A percentile compares a stretch with the other conserved stretches of the same genome.
phyloP scores from a whole-genome alignment of 139 green algal genomes.

The Tetratostichococcus sp. region DNA sequence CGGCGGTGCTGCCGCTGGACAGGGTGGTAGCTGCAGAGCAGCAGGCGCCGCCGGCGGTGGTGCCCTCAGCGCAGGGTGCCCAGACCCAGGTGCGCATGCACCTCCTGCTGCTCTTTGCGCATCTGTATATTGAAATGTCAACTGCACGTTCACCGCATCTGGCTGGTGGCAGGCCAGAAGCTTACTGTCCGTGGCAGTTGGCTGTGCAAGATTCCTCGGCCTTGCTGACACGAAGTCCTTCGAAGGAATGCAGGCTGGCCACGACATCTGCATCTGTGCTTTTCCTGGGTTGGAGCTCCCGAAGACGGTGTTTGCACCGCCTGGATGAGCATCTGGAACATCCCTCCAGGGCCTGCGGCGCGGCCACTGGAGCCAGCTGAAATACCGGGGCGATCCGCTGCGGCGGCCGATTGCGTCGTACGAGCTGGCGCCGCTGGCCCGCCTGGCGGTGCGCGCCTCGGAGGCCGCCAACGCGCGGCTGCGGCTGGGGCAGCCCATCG shows the following conservation, averaged over 20 bases:
- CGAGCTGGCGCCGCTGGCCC: conserved; percentile 68
- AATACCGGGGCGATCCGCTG: conserved; percentile 75
- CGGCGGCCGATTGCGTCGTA: conserved; percentile 63
- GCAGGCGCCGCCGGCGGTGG: not conserved
- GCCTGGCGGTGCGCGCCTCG: conserved; percentile 51
- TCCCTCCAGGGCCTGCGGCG: conserved; percentile 25
- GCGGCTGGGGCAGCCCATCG: conserved; percentile 37
- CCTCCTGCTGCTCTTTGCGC: no score
- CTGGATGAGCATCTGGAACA: not conserved
- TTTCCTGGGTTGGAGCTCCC: no score
- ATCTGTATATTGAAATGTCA: no score
- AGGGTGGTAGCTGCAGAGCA: conserved; percentile 7
- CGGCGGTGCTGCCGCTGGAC: conserved; percentile 33
- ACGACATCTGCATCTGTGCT: no score
- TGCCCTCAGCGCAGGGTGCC: not conserved
- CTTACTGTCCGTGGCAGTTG: no score
- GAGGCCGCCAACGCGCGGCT: conserved; percentile 40
- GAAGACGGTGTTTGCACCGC: no score
- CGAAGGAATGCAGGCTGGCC: no score
- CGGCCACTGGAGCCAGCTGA: conserved; percentile 45
- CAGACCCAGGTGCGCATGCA: not conserved
- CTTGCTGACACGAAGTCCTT: no score
- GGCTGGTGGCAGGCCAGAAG: no score
- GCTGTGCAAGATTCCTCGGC: no score
- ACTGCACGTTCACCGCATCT: no score